phyloP scores from a whole-genome alignment of 2,329 filamentous ascomycete species.

The Sclerotinia sclerotiorum region DNA sequence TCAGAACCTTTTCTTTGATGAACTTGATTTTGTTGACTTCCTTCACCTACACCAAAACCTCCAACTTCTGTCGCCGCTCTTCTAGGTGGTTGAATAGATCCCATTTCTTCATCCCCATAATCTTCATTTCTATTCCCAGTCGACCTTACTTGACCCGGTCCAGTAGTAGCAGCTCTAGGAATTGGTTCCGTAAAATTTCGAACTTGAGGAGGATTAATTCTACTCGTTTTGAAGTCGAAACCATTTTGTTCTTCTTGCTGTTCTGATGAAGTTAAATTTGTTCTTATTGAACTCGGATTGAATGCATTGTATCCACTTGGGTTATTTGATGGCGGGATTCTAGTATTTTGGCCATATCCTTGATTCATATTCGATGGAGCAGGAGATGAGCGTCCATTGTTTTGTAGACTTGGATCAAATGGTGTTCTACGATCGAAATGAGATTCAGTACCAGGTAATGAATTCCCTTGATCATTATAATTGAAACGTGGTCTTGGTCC shows the following conservation, averaged over 20 bases:
- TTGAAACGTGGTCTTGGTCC: constrained; percentile 3
- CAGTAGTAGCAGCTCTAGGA: constrained; percentile 10
- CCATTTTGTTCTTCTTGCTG: neutral
- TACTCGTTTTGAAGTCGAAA: neutral
- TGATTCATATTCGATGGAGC: constrained; percentile 1
- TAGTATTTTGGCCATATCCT: constrained; percentile 1
- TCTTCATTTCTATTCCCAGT: neutral
- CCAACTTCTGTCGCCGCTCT: constrained; percentile 15
- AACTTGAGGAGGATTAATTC: neutral
- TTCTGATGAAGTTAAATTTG: neutral
- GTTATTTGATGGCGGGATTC: neutral
- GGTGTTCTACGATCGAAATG: constrained; percentile 4
- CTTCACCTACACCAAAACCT: neutral
- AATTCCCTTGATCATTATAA: constrained; percentile 6
- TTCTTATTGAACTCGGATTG: neutral
- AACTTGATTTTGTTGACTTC: neutral
- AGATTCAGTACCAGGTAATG: neutral
- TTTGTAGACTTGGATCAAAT: constrained; percentile 16
- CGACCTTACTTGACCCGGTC: neutral
- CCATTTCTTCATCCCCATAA: constrained; percentile 15
- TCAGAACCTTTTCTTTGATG: neutral
- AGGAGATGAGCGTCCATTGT: neutral
- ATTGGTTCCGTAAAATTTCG: constrained; percentile 11
- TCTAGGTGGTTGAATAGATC: neutral
- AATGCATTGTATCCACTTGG: neutral